These are phyloP conservation scores for Suillus lakei DNA, from an alignment of 768 basidiomycete genomes.

Conservation along the genomic window DNA sequence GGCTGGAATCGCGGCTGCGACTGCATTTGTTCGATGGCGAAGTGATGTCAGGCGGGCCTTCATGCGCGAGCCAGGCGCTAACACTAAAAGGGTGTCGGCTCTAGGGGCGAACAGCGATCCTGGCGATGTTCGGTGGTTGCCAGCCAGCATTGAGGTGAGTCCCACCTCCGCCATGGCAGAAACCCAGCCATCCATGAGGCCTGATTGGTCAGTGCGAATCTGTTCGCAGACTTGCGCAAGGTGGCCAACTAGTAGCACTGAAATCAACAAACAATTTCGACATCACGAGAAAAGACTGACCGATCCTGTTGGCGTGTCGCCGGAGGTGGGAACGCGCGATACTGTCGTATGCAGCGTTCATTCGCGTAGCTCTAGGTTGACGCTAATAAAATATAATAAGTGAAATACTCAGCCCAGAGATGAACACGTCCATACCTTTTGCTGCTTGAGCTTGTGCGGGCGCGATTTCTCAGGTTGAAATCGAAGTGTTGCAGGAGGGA, in stretches of 20 bases:
- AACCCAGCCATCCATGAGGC: not conserved
- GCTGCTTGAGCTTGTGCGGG: not conserved
- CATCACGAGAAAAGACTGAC: too few species aligned
- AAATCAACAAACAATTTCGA: not conserved
- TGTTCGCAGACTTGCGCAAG: not conserved
- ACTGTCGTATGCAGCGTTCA: not conserved
- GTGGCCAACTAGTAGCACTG: not conserved
- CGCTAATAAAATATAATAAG: not conserved
- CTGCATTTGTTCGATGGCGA: not conserved
- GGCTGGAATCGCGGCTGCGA: not conserved
- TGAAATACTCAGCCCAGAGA: not conserved
- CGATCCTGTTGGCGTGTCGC: not conserved
- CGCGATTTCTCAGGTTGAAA: not conserved
- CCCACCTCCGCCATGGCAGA: not conserved
- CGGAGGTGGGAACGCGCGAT: not conserved
- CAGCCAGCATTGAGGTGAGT: not conserved
- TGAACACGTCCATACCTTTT: not conserved
- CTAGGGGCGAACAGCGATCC: not conserved
- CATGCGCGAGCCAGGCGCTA: not conserved
- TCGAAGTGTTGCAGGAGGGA: not conserved
- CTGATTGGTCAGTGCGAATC: not conserved
- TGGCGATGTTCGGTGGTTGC: not conserved
- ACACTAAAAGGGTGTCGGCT: not conserved
- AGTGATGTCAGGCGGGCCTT: not conserved
- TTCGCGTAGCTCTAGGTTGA: not conserved